Evolutionary conservation across 2,329 filamentous ascomycete species (phyloP).

Genomic region (Calonectria multiphialidica): DNA sequence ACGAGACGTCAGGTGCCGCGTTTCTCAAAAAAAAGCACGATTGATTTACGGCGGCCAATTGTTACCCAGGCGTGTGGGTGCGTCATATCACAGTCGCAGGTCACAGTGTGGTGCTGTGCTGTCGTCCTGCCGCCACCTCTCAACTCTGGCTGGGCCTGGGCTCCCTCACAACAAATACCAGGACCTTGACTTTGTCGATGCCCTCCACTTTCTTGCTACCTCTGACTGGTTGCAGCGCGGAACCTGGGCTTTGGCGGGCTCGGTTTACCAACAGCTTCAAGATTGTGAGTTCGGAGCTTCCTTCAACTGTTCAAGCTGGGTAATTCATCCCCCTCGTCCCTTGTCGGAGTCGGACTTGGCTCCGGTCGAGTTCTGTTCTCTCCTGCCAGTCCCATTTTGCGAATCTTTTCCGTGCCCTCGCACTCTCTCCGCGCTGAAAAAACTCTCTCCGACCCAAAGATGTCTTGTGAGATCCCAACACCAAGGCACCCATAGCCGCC

Average conservation of each 20-base stretch:
- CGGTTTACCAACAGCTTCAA: conserved; percentile 37
- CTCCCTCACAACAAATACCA: conserved; percentile 32
- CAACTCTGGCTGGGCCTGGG: conserved; percentile 32
- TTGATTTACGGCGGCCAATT: not conserved
- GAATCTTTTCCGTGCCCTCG: conserved; percentile 45
- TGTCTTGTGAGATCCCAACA: conserved; percentile 36
- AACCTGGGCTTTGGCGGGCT: conserved; percentile 27
- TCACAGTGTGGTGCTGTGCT: conserved; percentile 17
- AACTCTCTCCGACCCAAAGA: conserved; percentile 39
- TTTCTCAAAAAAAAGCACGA: conserved; percentile 6
- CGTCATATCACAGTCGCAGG: conserved; percentile 4
- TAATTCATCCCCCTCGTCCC: conserved; percentile 40
- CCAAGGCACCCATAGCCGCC: conserved; percentile 35
- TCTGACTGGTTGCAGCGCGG: conserved; percentile 31
- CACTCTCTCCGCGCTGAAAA: conserved; percentile 39
- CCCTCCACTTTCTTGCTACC: conserved; percentile 39
- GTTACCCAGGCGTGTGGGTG: conserved; percentile 13
- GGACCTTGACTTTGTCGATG: conserved; percentile 35
- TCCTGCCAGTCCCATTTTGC: conserved; percentile 45
- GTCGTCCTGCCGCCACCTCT: conserved; percentile 26
- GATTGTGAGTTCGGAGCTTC: conserved; percentile 33
- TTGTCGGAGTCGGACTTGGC: conserved; percentile 46
- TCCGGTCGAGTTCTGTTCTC: conserved; percentile 46
- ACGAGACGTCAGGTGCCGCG: conserved; percentile 5
- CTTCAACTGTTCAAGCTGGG: conserved; percentile 36